Percentiles rank a stretch among this genome's conserved stretches.
phyloP scores from a whole-genome alignment of 2,329 filamentous ascomycete genomes.

The Diaporthe vexans region DNA sequence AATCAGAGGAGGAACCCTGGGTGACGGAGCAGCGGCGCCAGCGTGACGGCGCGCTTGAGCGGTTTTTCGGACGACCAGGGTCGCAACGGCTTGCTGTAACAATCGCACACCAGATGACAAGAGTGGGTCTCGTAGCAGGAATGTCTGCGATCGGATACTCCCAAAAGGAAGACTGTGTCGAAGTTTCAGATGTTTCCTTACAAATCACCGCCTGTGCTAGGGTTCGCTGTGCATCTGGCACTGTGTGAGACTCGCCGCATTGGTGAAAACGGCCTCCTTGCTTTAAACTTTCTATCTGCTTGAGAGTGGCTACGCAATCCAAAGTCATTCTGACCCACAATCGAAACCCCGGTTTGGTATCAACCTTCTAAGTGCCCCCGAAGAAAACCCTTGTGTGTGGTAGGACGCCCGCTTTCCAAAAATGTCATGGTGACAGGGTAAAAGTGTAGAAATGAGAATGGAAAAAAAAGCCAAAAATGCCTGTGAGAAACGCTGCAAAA shows the following conservation, averaged over 20 bases:
- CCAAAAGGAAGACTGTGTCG: constrained; percentile 25
- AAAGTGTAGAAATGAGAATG: constrained; percentile 4
- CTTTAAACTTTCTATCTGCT: constrained; percentile 29
- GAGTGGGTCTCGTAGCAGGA: constrained; percentile 28
- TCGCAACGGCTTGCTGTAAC: constrained; percentile 27
- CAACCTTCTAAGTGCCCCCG: constrained; percentile 16
- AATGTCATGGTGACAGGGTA: background rate
- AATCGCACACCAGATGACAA: constrained; percentile 22
- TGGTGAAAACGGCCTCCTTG: background rate
- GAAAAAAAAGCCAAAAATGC: background rate
- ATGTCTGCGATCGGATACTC: constrained; percentile 17
- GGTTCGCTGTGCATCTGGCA: background rate
- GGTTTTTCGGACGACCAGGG: constrained; percentile 18
- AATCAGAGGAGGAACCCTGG: background rate
- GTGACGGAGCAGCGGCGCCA: constrained; percentile 1
- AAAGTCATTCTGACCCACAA: constrained; percentile 28
- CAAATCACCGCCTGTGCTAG: background rate
- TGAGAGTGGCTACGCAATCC: constrained; percentile 18
- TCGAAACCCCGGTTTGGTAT: constrained; percentile 27
- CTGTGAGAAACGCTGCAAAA: background rate
- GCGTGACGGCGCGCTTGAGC: background rate
- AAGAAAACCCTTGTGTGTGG: constrained; percentile 21
- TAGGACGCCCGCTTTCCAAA: constrained; percentile 14
- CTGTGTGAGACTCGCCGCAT: background rate
- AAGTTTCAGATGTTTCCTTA: constrained; percentile 33